phyloP scores from a whole-genome alignment of 2,329 filamentous ascomycete species.

The Celoporthe dispersa region DNA sequence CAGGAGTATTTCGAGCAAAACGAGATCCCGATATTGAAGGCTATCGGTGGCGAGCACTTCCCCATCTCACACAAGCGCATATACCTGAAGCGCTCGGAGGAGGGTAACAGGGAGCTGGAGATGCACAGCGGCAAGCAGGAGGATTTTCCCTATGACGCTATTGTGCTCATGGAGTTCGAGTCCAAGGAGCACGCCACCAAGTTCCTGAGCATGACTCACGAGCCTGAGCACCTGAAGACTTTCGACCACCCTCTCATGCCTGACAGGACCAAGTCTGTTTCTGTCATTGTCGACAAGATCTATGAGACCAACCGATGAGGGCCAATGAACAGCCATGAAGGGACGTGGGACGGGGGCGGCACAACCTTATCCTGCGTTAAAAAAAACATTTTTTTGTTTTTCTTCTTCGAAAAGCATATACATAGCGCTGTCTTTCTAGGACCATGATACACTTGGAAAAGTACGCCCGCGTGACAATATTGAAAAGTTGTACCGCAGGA shows the following conservation, averaged over 20 bases:
- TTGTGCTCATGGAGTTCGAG: conserved; percentile 5
- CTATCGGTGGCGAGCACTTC: background rate
- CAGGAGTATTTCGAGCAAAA: conserved; percentile 3
- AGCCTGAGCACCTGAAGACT: background rate
- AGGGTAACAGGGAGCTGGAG: background rate
- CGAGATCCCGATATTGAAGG: conserved; percentile 1
- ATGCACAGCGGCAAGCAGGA: conserved; percentile 2
- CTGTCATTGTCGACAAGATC: background rate
- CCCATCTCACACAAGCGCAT: conserved; percentile 6
- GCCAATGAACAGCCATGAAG: background rate
- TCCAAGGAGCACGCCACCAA: conserved; percentile 2
- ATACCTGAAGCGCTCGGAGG: conserved; percentile 4
- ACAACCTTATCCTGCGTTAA: background rate
- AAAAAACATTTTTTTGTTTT: too few relatives aligned
- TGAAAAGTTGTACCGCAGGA: too few relatives aligned
- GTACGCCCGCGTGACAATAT: too few relatives aligned
- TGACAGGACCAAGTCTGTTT: background rate
- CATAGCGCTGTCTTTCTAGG: background rate
- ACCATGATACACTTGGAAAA: background rate
- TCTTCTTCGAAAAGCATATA: too few relatives aligned
- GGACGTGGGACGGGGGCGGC: background rate
- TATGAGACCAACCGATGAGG: background rate
- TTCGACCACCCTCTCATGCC: conserved; percentile 2
- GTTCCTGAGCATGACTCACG: conserved; percentile 1
- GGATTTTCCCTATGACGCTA: background rate